Base-by-base conservation (phyloP, 805 yeast species). In the Scheffersomyces spartinae region DNA sequence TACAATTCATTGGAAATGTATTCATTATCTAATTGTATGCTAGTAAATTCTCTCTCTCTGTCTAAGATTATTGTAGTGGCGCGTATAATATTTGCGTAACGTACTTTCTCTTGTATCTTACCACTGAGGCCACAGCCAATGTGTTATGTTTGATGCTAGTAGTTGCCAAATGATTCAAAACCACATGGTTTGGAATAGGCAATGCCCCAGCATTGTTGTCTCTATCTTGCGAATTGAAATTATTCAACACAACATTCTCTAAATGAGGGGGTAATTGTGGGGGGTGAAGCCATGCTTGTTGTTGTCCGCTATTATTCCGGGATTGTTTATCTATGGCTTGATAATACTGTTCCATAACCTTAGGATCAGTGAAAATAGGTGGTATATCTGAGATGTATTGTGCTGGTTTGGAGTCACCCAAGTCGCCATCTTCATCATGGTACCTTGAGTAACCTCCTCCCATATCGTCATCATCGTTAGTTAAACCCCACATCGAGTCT, bases 231-330 rank as follows among this genome's bases (percentile, higher is more conserved):
- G 59, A 67, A 37, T 55, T 58, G 43, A 54, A 78, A 38, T 75
- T 74, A 56, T 88, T 88, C 43, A 88, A 65, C 28, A 91, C 85
- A 29, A 91, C 97, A 42, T 80, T 79, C 47, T 91, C 98, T 32
- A 91, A 63, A 50, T 88, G 98, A 7, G 98, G 98, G 6, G 98
- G 98, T 25, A 91, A 63, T 45, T 81, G 94, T 13, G 98, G 98
- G 12, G 98, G 97, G 16, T 93, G 84, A 27, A 86, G 69, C 66
- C 64, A 58, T n/a, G 64, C 66, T 61, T 75, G 60, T 55, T 71
- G 58, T 57, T 69, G 54, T 50, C 74, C 51, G 60, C 50, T 53
- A 21, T 66, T 45, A 44, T 60, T 61, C 45, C 74, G 76, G 22
- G 77, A 71, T 39, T 70, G 76, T 39, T 71, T 71, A 42, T 81